Evolutionary conservation across 2,329 filamentous ascomycete species (phyloP), one percentile per base, ranked within the genome.

Genomic region (Penicillium sp.): DNA sequence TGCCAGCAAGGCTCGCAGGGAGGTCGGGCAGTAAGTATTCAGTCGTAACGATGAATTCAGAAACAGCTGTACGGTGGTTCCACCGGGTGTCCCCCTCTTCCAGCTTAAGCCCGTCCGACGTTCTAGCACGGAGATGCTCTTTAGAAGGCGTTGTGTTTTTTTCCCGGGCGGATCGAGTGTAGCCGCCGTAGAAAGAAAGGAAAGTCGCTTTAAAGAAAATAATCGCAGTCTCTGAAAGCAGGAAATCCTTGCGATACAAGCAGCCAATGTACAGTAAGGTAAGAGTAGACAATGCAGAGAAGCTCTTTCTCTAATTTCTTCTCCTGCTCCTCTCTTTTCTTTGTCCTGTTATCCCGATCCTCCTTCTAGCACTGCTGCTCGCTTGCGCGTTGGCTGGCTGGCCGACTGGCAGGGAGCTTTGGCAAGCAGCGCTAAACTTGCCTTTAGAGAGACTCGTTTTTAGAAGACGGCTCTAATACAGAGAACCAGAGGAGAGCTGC

Each of bases 381-480:
- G 33, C 24, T 38, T 30, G 18, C 26, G 40, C 26, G 26, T 35
- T 35, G 26, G 12, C 16, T 28, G 26, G 8, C 26, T 28, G 4
- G n/a, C n/a, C 4, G 12, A 35, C 12, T 35, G 30, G 6, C 30
- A 35, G 30, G 30, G 30, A 35, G 51, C 42, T 30, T 53, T 47
- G 30, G 46, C 30, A 43, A 50, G 47, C 30, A 56, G 40, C 47
- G 56, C 55, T 59, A 56, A 63, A 60, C 63, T 62, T 66, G 63
- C 60, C 64, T 70, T 67, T 64, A 58, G 63, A 59, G 45, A 18
- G 42, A 42, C 16, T 20, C 35, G 28, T 42, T 60, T 67, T 62
- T 62, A 64, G 66, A 59, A 65, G 60, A 56, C 53, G 59, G 64
- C 60, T 66, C 65, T 71, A 66, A 70, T 69, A 70, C 68, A 65